Base-by-base conservation (phyloP, 2,329 filamentous ascomycete genomes). In the Orbilia oligospora region DNA sequence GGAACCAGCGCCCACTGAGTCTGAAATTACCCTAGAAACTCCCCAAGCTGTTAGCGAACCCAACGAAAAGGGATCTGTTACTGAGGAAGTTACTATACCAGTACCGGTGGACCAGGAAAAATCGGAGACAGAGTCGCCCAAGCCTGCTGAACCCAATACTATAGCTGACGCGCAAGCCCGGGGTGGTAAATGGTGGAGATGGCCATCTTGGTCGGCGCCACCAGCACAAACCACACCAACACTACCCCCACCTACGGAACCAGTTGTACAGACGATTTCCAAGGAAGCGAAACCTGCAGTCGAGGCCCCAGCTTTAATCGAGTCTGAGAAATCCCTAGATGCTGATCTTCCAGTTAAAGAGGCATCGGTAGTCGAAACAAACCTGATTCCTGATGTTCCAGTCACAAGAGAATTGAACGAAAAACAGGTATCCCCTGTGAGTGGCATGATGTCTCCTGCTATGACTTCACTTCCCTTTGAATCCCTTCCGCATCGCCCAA, bases 171-270 rank as follows among this genome's bases (percentile, higher is more conserved):
- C 48, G 5, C 66, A 44, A 24, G 41, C 30, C 14, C 51, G 38
- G 2, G 41, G 58, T 16, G 53, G 66, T n/a, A 69, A 64, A 14
- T 77, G 73, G 73, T 77, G 73, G 73, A 77, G 67, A 56, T 77
- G 73, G 73, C 63, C 73, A 24, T 67, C 67, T 30, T 66, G 73
- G 67, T 55, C 61, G 3, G 73, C 48, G 14, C 58, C 67, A 30
- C 24, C 72, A 9, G 22, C 48, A 30, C 30, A 61, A 22, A 6
- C 55, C 65, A 20, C 41, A 8, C 46, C 53, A 30, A 10, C 71
- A 24, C 66, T 66, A 6, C 46, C 55, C 12, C 30, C 36, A n/a
- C 44, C 66, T 36, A 30, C 27, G 8, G 61, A 67, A 22, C 9
- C 49, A 30, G 30, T 44, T 18, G 20, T 10, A 3, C 33, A 44